phyloP scores from a whole-genome alignment of 345 rosid species.

The Trapa bicornis region DNA sequence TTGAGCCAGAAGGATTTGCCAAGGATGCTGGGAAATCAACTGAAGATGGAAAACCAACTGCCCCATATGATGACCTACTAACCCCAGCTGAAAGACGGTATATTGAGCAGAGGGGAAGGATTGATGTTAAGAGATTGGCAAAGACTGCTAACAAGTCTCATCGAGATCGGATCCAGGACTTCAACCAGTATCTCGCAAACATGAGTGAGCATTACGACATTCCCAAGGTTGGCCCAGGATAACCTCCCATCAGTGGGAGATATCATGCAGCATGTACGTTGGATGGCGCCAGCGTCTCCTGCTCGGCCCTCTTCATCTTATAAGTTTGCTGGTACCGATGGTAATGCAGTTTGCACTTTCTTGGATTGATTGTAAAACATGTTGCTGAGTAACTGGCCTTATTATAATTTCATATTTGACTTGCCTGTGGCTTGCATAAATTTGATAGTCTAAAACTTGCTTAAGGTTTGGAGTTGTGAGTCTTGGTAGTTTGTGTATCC shows the following conservation, averaged over 20 bases:
- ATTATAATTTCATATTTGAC: too few species aligned
- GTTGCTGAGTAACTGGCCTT: too few species aligned
- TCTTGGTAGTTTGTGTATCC: too few species aligned
- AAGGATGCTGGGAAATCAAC: slow-evolving; percentile 20
- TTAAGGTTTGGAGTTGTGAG: too few species aligned
- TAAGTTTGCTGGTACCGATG: too few species aligned
- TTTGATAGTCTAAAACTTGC: too few species aligned
- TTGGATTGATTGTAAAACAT: too few species aligned
- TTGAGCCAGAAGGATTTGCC: slow-evolving; percentile 18
- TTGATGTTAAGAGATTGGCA: slow-evolving; percentile 51
- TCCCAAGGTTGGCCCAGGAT: slow-evolving; percentile 91
- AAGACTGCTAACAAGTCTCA: slow-evolving; percentile 74
- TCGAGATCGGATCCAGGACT: slow-evolving; percentile 73
- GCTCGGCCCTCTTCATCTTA: too few species aligned
- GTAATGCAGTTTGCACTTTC: background rate
- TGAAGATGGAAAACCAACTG: slow-evolving; percentile 31
- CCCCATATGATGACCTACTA: slow-evolving; percentile 30
- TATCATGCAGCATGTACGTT: background rate
- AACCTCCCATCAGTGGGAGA: slow-evolving; percentile 4
- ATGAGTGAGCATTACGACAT: slow-evolving; percentile 89
- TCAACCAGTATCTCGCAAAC: slow-evolving; percentile 77
- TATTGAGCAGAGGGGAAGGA: slow-evolving; percentile 58
- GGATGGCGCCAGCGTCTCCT: too few species aligned
- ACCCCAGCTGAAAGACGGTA: slow-evolving; percentile 63
- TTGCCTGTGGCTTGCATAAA: too few species aligned